A percentile compares a stretch with the other conserved stretches of the same genome.
phyloP scores from a whole-genome alignment of 768 basidiomycete species.

The Pleurotus platypus region DNA sequence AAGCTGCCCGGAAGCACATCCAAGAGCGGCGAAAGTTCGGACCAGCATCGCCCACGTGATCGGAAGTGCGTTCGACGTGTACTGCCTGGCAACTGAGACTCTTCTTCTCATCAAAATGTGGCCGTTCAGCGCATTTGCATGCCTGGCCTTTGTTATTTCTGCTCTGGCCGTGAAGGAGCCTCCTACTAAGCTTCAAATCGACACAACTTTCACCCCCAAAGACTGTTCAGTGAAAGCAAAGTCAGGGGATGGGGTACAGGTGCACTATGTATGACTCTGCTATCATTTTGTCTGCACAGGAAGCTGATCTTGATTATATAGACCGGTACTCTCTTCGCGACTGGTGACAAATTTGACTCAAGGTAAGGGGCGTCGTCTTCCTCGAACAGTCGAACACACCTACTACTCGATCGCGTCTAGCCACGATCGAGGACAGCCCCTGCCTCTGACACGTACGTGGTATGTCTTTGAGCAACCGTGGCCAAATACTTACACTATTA shows the following conservation, averaged over 20 bases:
- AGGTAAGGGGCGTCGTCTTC: conserved; percentile 41
- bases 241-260: conserved; percentile 61
- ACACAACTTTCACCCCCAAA: conserved; percentile 57
- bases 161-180: conserved; percentile 34
- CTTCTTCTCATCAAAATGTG: conserved; percentile 39
- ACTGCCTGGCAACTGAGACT: not conserved
- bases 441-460: conserved; percentile 71
- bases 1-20: no score
- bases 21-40: no score
- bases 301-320: conserved; percentile 20
- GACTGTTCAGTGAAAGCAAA: conserved; percentile 51
- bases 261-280: conserved; percentile 65
- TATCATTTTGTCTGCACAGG: not conserved
- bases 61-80: no score
- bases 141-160: conserved; percentile 42
- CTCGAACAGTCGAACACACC: no score
- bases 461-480: not conserved
- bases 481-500: not conserved
- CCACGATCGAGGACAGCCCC: conserved; percentile 67
- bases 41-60: no score
- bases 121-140: conserved; percentile 42
- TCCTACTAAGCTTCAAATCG: conserved; percentile 57
- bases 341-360: conserved; percentile 87
- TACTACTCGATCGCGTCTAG: conserved; percentile 27
- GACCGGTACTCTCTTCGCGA: conserved; percentile 77